Evolutionary conservation across 2,329 filamentous ascomycete genomes (phyloP).

Genomic region (Sporothrix pseudoabietina): DNA sequence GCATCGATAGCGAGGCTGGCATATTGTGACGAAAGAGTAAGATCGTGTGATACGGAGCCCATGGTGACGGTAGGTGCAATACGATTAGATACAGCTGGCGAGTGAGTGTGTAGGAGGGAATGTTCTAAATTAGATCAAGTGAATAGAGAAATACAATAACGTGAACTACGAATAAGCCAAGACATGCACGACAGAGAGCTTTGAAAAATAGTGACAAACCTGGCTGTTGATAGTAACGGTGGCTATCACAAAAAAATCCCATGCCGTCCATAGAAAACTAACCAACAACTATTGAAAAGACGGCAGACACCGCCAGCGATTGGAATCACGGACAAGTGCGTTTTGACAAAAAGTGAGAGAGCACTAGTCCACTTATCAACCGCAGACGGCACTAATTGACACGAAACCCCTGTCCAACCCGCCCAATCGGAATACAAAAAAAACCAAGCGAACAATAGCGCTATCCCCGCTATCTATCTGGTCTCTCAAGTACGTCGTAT

Average conservation of each 20-base stretch:
- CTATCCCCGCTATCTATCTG: not conserved
- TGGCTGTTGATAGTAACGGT: not conserved
- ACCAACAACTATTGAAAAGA: not conserved
- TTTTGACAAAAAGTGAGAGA: not conserved
- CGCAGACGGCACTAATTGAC: not conserved
- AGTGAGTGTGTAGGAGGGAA: not conserved
- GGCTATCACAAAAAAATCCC: not conserved
- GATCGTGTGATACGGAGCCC: slow-evolving; percentile 29
- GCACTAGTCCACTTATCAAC: not conserved
- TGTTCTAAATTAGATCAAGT: not conserved
- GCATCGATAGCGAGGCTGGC: slow-evolving; percentile 26
- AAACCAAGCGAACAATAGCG: not conserved
- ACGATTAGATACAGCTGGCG: not conserved
- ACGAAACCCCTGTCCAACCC: not conserved
- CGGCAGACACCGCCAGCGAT: not conserved
- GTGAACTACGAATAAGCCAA: not conserved
- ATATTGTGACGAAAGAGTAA: slow-evolving; percentile 21
- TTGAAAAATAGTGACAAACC: not conserved
- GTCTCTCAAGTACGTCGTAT: not conserved
- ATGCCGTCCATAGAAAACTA: not conserved
- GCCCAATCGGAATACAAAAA: not conserved
- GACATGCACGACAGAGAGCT: not conserved
- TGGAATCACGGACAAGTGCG: not conserved
- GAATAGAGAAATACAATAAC: not conserved
- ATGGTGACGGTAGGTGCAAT: slow-evolving; percentile 15